Conservation (phyloP, 176 grass and related monocot genomes). For the Tillandsia fasciculata region DNA sequence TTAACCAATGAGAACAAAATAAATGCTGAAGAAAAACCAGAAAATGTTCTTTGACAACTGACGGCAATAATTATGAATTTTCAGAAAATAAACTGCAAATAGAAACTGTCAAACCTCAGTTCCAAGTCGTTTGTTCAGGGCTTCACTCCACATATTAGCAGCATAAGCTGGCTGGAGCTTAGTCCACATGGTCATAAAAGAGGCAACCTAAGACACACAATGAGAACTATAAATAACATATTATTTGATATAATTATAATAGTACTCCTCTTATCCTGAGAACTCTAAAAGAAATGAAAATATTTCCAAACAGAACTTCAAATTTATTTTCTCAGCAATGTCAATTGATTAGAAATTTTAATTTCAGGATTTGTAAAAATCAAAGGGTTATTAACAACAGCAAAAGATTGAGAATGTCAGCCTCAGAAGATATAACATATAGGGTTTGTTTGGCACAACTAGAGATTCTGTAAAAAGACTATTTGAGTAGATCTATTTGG, state of each 20-base stretch:
- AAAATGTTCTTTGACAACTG: background rate
- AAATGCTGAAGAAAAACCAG: background rate
- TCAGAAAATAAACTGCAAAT: slow-evolving; percentile 9
- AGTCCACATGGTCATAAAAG: slow-evolving; percentile 93
- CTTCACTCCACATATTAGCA: slow-evolving; percentile 86
- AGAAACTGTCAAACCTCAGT: slow-evolving; percentile 51
- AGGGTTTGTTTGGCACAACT: too few relatives aligned
- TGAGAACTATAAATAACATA: slow-evolving; percentile 15
- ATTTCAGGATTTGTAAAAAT: background rate
- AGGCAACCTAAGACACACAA: slow-evolving; percentile 63
- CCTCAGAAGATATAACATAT: background rate
- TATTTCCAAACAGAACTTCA: background rate
- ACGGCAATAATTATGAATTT: background rate
- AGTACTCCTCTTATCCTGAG: too few relatives aligned
- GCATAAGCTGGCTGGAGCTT: slow-evolving; percentile 88
- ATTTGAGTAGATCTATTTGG: too few relatives aligned
- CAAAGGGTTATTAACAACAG: background rate
- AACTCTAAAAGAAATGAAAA: background rate
- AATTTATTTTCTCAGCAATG: background rate
- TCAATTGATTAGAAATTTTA: background rate
- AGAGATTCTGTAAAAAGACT: too few relatives aligned
- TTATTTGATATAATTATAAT: background rate
- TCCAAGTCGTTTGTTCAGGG: slow-evolving; percentile 89
- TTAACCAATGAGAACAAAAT: background rate
- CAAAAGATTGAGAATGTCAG: background rate